Percentiles rank a stretch among this genome's conserved stretches.
phyloP scores from a whole-genome alignment of 257 asterid genomes.

The Ilex asprella region DNA sequence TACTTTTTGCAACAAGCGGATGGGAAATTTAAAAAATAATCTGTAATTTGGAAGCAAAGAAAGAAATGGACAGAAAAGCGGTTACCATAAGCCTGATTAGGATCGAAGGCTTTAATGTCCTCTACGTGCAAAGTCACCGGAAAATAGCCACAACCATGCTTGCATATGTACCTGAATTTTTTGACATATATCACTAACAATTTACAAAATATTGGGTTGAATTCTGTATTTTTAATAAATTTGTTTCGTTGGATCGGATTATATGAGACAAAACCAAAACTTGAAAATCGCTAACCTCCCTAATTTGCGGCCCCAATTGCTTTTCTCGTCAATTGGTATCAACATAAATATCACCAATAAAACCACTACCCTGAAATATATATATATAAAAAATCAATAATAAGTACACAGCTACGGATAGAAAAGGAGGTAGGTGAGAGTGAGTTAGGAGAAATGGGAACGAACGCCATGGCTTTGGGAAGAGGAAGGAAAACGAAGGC shows the following conservation, averaged over 20 bases:
- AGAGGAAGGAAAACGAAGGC: constrained; percentile 65
- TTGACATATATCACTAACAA: neutral
- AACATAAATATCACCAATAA: constrained; percentile 50
- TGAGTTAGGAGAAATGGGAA: neutral
- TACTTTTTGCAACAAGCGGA: neutral
- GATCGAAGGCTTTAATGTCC: constrained; percentile 90
- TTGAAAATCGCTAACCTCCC: constrained; percentile 37
- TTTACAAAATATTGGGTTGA: too few species aligned
- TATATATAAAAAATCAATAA: neutral
- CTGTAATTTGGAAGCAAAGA: neutral
- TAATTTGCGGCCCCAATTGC: constrained; percentile 57
- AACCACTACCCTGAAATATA: constrained; percentile 53
- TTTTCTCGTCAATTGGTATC: constrained; percentile 66
- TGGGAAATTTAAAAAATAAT: neutral
- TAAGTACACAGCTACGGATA: constrained; percentile 1
- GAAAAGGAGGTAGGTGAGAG: neutral
- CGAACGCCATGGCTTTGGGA: constrained; percentile 55
- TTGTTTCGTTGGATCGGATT: too few species aligned
- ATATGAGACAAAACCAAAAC: too few species aligned
- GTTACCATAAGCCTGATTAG: constrained; percentile 84
- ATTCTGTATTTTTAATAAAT: too few species aligned
- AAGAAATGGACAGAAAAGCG: neutral
- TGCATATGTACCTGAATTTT: constrained; percentile 70
- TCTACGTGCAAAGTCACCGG: constrained; percentile 77
- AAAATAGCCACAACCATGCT: constrained; percentile 84